phyloP scores from a whole-genome alignment of 306 rosid species.

The Cicer yamashitae region DNA sequence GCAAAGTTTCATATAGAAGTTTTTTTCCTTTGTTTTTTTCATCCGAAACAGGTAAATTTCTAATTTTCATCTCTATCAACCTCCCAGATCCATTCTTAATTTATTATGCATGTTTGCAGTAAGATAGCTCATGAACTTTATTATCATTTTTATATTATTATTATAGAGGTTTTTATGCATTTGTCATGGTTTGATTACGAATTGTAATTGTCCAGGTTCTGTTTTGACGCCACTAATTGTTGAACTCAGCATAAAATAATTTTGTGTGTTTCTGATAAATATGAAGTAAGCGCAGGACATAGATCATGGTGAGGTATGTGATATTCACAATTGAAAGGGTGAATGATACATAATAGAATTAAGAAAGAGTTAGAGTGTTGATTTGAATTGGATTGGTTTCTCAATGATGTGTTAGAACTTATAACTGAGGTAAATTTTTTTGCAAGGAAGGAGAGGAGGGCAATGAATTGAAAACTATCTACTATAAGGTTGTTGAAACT shows the following conservation, averaged over 20 bases:
- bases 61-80: neutral
- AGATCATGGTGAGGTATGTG: neutral
- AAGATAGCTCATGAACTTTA: constrained; percentile 12
- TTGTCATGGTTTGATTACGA: constrained; percentile 3
- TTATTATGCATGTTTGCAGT: neutral
- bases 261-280: neutral
- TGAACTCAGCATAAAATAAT: neutral
- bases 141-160: neutral
- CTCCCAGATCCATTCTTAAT: constrained; percentile 44
- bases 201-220: constrained; percentile 8
- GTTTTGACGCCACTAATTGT: constrained; percentile 8
- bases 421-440: constrained; percentile 10
- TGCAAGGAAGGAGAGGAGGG: neutral
- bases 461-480: constrained; percentile 18
- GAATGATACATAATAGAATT: neutral
- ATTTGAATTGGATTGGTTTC: constrained; percentile 34
- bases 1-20: constrained; percentile 1
- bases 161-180: neutral
- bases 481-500: neutral
- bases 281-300: neutral
- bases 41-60: constrained; percentile 51
- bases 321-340: constrained; percentile 22
- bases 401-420: constrained; percentile 15
- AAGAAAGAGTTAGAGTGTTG: constrained; percentile 18
- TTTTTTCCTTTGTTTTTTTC: neutral